Percentiles rank a stretch among this genome's conserved stretches.
Evolutionary conservation across 2,329 filamentous ascomycete genomes (phyloP).

Genomic region (Helminthosporium solani): DNA sequence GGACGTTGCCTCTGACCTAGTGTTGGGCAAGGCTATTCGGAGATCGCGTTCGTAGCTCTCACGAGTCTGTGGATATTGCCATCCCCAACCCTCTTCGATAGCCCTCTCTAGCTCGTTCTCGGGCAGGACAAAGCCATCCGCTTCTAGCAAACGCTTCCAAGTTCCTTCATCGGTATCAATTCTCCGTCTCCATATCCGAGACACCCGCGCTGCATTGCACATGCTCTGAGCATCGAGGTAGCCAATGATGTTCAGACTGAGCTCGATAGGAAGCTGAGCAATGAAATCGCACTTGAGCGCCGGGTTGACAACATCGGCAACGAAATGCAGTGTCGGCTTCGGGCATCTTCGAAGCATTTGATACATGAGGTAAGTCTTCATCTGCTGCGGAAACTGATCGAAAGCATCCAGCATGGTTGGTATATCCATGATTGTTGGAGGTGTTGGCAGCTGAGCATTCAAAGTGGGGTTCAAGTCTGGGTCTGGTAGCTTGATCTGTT

Average conservation of each 20-base stretch:
- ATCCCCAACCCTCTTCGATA: constrained; percentile 92
- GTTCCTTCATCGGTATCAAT: constrained; percentile 91
- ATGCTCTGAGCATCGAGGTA: constrained; percentile 85
- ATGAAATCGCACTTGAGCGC: constrained; percentile 94
- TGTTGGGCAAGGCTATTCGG: constrained; percentile 50
- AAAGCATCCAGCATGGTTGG: constrained; percentile 85
- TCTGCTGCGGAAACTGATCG: constrained; percentile 82
- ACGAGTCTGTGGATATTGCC: constrained; percentile 80
- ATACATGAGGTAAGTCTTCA: constrained; percentile 97
- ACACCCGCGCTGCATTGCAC: constrained; percentile 88
- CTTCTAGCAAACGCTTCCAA: constrained; percentile 90
- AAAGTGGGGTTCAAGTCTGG: constrained; percentile 14
- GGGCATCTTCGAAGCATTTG: constrained; percentile 87
- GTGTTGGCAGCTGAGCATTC: constrained; percentile 40
- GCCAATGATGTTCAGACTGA: constrained; percentile 82
- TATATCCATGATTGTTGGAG: constrained; percentile 68
- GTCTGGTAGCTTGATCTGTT: constrained; percentile 24
- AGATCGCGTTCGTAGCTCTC: constrained; percentile 81
- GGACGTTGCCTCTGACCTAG: constrained; percentile 1
- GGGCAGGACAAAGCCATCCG: constrained; percentile 76
- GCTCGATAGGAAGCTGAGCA: constrained; percentile 76
- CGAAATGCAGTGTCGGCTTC: constrained; percentile 82
- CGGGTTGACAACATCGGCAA: constrained; percentile 89
- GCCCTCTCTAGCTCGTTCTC: constrained; percentile 82
- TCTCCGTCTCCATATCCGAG: constrained; percentile 87